Evolutionary conservation across 2,329 filamentous ascomycete species (phyloP), one percentile per base, ranked within the genome.

Genomic region (Sporothrix globosa): DNA sequence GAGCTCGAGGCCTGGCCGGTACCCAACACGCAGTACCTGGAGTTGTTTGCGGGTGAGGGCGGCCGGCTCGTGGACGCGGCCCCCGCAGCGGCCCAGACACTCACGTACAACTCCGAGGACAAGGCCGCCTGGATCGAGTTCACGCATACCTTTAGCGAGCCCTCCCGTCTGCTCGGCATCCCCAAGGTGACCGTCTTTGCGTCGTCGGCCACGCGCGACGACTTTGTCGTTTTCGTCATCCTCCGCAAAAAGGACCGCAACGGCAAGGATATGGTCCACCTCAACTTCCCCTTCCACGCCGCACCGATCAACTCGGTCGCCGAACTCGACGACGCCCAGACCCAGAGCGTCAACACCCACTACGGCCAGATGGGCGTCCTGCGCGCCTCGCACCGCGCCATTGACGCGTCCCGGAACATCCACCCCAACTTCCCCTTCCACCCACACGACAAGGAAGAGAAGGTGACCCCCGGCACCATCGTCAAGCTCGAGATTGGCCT

Each of bases 361-460:
- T 56, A 56, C 53, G 53, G 53, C 53, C 53, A 56, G 53, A 56
- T 56, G 53, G 53, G 53, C 27, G 34, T 56, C 24, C 14, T 56
- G 53, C 11, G 53, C 13, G 53, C 53, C 1, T 56, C 53, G 13
- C 53, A 56, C 27, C 53, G 53, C 24, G 53, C 24, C 24, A 14
- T 56, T 11, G 24, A 56, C 24, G 53, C 14, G 53, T 19, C 53
- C 24, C 53, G 27, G 27, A 56, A 19, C 53, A 56, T 34, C 53
- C 53, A 56, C 21, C 53, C 53, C 53, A 56, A 56, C 24, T 56
- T 56, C 13, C 53, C 53, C 53, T 56, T 56, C 53, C 53, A 56
- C 24, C 53, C 53, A 4, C 53, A 56, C 24, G 53, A 56, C 53
- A 30, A 34, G 14, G 53, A 56, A 17, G 53, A 56, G 2, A 56